phyloP scores from a whole-genome alignment of 2,329 filamentous ascomycete genomes.

The Cadophora sp. region DNA sequence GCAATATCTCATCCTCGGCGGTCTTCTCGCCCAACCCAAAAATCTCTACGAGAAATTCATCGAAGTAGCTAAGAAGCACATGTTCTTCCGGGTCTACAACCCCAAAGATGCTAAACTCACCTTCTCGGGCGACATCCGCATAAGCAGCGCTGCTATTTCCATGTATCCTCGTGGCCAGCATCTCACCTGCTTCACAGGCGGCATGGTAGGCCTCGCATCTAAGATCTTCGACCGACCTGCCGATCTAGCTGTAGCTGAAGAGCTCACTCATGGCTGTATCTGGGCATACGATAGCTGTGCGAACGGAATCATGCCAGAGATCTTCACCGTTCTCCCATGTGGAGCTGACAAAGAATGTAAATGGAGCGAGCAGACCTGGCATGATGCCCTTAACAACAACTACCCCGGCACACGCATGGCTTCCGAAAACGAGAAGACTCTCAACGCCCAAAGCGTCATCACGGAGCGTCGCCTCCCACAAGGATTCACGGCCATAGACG shows the following conservation, averaged over 20 bases:
- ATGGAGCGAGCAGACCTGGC: conserved; percentile 59
- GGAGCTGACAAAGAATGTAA: conserved; percentile 34
- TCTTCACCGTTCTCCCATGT: conserved; percentile 50
- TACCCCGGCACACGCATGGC: conserved; percentile 61
- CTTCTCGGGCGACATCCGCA: conserved; percentile 55
- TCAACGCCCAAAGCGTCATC: conserved; percentile 28
- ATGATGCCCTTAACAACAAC: conserved; percentile 24
- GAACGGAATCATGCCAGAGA: conserved; percentile 68
- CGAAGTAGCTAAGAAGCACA: conserved; percentile 52
- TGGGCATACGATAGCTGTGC: conserved; percentile 65
- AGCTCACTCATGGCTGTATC: conserved; percentile 67
- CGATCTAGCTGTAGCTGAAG: conserved; percentile 62
- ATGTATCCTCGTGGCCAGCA: conserved; percentile 59
- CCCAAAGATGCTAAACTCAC: conserved; percentile 49
- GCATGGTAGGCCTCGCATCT: conserved; percentile 72
- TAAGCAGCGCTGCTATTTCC: conserved; percentile 53
- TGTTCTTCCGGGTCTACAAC: conserved; percentile 54
- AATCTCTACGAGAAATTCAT: conserved; percentile 56
- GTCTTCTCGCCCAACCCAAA: conserved; percentile 57
- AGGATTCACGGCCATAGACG: conserved; percentile 37
- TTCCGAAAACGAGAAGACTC: conserved; percentile 9
- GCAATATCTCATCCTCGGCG: conserved; percentile 71
- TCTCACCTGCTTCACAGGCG: conserved; percentile 74
- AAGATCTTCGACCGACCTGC: conserved; percentile 62
- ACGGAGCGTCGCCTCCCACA: conserved; percentile 30